Percentiles rank a stretch among this genome's conserved stretches.
These are phyloP conservation scores for Imleria badia DNA, from an alignment of 768 basidiomycete species.

Conservation along the genomic window DNA sequence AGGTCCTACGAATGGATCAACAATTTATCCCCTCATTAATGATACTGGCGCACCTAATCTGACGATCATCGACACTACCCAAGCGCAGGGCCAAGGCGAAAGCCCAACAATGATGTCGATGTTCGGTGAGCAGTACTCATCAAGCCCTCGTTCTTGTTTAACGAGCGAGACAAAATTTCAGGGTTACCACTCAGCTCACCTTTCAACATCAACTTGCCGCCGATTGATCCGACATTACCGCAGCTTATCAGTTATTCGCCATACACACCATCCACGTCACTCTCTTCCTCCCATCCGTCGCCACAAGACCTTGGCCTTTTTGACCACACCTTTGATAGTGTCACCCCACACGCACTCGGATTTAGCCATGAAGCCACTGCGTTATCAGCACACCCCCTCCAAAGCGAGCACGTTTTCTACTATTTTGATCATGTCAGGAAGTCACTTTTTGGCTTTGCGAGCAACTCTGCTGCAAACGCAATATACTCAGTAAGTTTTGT, in stretches of 20 bases:
- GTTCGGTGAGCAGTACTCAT: conserved; percentile 24
- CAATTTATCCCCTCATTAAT: conserved; percentile 20
- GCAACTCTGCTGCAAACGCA: conserved; percentile 58
- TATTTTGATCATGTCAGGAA: conserved; percentile 74
- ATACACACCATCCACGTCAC: conserved; percentile 34
- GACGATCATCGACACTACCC: conserved; percentile 20
- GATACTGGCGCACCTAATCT: conserved; percentile 23
- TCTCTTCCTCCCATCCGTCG: conserved; percentile 36
- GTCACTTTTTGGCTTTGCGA: conserved; percentile 64
- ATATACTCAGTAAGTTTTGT: conserved; percentile 58
- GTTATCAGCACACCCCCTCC: conserved; percentile 42
- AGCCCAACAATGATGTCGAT: conserved; percentile 28
- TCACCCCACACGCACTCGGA: conserved; percentile 31
- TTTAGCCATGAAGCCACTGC: conserved; percentile 21
- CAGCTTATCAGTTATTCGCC: conserved; percentile 32
- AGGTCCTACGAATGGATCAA: conserved; percentile 19
- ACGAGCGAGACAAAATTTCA: conserved; percentile 15
- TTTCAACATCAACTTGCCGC: conserved; percentile 26
- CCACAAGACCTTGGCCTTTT: conserved; percentile 35
- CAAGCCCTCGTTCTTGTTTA: neutral
- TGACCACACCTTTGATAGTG: conserved; percentile 35
- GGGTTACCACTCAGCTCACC: conserved; percentile 33
- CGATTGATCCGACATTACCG: conserved; percentile 30
- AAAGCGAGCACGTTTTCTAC: conserved; percentile 64
- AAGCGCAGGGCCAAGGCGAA: conserved; percentile 18